Evolutionary conservation across 139 green algal species (phyloP).

Genomic region (Picochlorum sp.): DNA sequence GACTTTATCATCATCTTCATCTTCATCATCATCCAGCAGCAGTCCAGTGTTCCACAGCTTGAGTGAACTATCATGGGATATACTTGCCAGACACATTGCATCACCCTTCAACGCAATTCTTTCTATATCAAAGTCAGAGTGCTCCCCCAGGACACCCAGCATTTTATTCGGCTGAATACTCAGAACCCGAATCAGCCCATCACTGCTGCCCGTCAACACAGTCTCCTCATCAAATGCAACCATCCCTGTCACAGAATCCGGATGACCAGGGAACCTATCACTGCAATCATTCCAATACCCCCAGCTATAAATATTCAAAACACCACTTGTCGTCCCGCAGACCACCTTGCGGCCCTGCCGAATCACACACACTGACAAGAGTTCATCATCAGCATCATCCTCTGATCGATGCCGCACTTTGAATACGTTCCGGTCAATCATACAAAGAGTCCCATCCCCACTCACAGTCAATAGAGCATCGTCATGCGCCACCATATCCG

Average conservation of each 20-base stretch:
- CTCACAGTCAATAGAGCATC: slow-evolving; percentile 51
- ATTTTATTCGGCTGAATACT: slow-evolving; percentile 75
- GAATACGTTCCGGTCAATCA: slow-evolving; percentile 45
- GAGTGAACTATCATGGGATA: slow-evolving; percentile 67
- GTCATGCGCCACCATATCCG: slow-evolving; percentile 47
- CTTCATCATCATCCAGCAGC: slow-evolving; percentile 46
- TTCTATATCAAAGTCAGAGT: slow-evolving; percentile 58
- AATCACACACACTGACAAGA: slow-evolving; percentile 63
- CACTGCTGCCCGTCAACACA: slow-evolving; percentile 73
- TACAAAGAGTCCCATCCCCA: slow-evolving; percentile 73
- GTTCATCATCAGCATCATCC: slow-evolving; percentile 82
- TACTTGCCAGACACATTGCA: slow-evolving; percentile 47
- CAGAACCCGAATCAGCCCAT: slow-evolving; percentile 78
- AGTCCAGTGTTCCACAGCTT: slow-evolving; percentile 67
- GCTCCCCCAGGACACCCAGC: slow-evolving; percentile 79
- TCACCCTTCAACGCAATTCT: slow-evolving; percentile 44
- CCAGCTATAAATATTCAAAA: slow-evolving; percentile 78
- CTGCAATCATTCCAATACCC: slow-evolving; percentile 83
- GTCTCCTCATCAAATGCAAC: slow-evolving; percentile 75
- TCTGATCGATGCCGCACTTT: slow-evolving; percentile 57
- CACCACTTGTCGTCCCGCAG: slow-evolving; percentile 36
- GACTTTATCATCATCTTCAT: slow-evolving; percentile 28
- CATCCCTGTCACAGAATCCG: slow-evolving; percentile 67
- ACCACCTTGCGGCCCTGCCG: slow-evolving; percentile 67
- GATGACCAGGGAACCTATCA: slow-evolving; percentile 71